Evolutionary conservation across 805 yeast species (phyloP).

Genomic region (Yarrowia sp.): DNA sequence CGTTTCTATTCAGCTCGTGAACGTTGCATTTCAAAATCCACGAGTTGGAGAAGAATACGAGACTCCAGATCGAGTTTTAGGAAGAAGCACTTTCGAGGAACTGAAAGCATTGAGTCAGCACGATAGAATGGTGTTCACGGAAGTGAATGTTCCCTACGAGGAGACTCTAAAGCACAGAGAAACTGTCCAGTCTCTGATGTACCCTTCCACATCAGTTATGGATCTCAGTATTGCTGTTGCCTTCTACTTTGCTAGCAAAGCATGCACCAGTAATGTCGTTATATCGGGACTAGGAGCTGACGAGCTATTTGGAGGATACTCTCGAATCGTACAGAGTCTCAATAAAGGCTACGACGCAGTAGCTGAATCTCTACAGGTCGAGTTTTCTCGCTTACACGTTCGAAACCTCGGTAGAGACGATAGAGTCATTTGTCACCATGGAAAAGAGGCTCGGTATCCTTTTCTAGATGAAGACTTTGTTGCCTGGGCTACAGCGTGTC

Average conservation of each 20-base stretch:
- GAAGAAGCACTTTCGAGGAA: slow-evolving; percentile 64
- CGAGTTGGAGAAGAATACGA: slow-evolving; percentile 63
- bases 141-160: slow-evolving; percentile 74
- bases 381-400: slow-evolving; percentile 73
- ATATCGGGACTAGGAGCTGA: slow-evolving; percentile 97
- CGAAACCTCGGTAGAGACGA: slow-evolving; percentile 93
- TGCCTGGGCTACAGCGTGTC: slow-evolving; percentile 47
- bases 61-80: slow-evolving; percentile 88
- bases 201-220: slow-evolving; percentile 90
- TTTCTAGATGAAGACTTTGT: slow-evolving; percentile 73
- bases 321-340: slow-evolving; percentile 65
- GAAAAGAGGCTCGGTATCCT: slow-evolving; percentile 89
- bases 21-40: slow-evolving; percentile 92
- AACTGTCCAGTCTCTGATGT: slow-evolving; percentile 70
- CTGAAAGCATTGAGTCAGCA: slow-evolving; percentile 54
- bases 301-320: slow-evolving; percentile 95
- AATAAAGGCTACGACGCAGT: slow-evolving; percentile 55
- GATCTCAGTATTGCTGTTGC: slow-evolving; percentile 95
- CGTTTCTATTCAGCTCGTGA: slow-evolving; percentile 71
- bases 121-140: slow-evolving; percentile 57
- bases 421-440: slow-evolving; percentile 83
- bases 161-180: slow-evolving; percentile 62
- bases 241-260: slow-evolving; percentile 85
- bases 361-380: slow-evolving; percentile 66
- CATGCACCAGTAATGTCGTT: slow-evolving; percentile 70